phyloP scores from a whole-genome alignment of 2,329 filamentous ascomycete genomes.

The Alternaria hordeiaustralica region DNA sequence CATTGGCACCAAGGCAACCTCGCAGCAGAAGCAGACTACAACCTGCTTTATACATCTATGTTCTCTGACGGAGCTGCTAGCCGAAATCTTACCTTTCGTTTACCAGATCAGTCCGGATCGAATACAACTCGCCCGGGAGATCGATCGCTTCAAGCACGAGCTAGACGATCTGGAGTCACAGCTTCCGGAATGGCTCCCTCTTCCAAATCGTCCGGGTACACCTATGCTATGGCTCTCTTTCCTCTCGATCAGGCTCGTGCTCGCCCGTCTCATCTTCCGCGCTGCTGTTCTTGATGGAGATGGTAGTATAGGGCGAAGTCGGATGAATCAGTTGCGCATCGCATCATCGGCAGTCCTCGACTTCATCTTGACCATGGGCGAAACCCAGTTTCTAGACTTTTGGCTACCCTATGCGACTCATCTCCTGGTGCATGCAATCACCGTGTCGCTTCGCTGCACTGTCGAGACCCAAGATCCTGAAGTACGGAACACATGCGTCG shows the following conservation, averaged over 20 bases:
- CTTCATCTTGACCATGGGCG: conserved; percentile 56
- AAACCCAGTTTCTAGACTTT: conserved; percentile 59
- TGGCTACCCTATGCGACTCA: conserved; percentile 60
- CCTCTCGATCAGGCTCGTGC: conserved; percentile 48
- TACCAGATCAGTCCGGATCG: conserved; percentile 45
- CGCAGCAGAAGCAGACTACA: conserved; percentile 53
- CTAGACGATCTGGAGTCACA: conserved; percentile 44
- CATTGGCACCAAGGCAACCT: conserved; percentile 44
- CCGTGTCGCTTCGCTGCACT: conserved; percentile 58
- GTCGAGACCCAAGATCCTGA: conserved; percentile 58
- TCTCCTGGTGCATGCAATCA: conserved; percentile 61
- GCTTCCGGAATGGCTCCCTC: conserved; percentile 44
- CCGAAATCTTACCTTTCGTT: conserved; percentile 48
- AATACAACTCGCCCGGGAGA: conserved; percentile 32
- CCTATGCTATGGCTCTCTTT: conserved; percentile 52
- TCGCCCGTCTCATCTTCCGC: conserved; percentile 47
- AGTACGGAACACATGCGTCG: conserved; percentile 54
- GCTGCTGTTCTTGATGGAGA: conserved; percentile 35
- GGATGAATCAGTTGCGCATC: conserved; percentile 55
- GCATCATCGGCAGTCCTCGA: conserved; percentile 59
- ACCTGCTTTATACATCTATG: conserved; percentile 62
- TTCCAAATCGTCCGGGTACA: conserved; percentile 37
- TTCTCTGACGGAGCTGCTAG: conserved; percentile 54
- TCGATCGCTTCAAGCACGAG: conserved; percentile 41
- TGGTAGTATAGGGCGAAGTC: conserved; percentile 30